phyloP scores from a whole-genome alignment of 495 filamentous ascomycete genomes.

The Penicillium pulvis region DNA sequence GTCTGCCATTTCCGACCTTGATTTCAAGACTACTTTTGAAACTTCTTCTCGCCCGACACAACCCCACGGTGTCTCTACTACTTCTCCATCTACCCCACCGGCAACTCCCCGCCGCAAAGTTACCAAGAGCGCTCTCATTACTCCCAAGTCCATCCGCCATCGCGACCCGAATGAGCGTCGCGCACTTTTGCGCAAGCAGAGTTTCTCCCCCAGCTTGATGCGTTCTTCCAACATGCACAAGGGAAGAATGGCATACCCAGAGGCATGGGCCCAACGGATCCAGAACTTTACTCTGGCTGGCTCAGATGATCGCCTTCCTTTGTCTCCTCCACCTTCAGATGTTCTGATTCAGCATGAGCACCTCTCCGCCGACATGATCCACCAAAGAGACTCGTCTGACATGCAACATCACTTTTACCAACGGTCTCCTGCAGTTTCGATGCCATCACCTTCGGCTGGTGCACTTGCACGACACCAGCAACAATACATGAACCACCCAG shows the following conservation, averaged over 20 bases:
- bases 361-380: slow-evolving; percentile 28
- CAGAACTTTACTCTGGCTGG: slow-evolving; percentile 43
- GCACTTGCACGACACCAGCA: slow-evolving; percentile 37
- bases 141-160: slow-evolving; percentile 46
- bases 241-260: slow-evolving; percentile 48
- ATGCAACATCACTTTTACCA: slow-evolving; percentile 41
- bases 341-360: slow-evolving; percentile 46
- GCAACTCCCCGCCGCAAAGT: slow-evolving; percentile 43
- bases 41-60: slow-evolving; percentile 29
- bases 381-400: slow-evolving; percentile 34
- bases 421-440: slow-evolving; percentile 41
- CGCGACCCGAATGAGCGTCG: slow-evolving; percentile 46
- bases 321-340: slow-evolving; percentile 50
- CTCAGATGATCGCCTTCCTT: slow-evolving; percentile 43
- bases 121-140: slow-evolving; percentile 40
- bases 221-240: slow-evolving; percentile 42
- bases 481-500: slow-evolving; percentile 39
- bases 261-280: slow-evolving; percentile 43
- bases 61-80: slow-evolving; percentile 23
- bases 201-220: slow-evolving; percentile 45
- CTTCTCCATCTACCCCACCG: slow-evolving; percentile 48
- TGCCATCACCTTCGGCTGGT: slow-evolving; percentile 39
- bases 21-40: slow-evolving; percentile 37
- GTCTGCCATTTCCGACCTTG: slow-evolving; percentile 41
- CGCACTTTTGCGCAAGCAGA: slow-evolving; percentile 43